Base-by-base conservation (phyloP, 345 rosid genomes). In the Acer campestre region DNA sequence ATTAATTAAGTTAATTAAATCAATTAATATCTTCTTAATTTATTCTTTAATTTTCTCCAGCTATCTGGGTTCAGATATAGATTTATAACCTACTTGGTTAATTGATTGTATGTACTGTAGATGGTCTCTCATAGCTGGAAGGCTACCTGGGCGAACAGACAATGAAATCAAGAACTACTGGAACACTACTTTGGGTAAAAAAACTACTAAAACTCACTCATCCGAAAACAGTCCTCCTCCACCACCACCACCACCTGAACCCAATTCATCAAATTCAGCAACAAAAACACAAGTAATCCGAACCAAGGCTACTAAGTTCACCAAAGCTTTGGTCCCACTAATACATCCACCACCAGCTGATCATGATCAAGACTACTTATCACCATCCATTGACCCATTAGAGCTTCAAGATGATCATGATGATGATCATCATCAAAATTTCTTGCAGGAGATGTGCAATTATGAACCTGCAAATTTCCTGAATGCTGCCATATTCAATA, bases 81-180 rank as follows among this genome's bases (percentile, higher is more conserved):
- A 31, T 31, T 31, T 35, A 10, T 3, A 40, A 31, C 38, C 38
- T 35, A 35, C 38, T 35, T 35, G 6, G 35, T 18, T 62, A 12
- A 70, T 61, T 42, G 46, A 42, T 9, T 42, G 46, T 42, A 11
- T 66, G 2, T 42, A 42, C 10, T 49, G 80, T 59, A 89, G 92
- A 81, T 89, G 92, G 92, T 89, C 92, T 44, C 72, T 89, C 49
- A 89, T 89, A 77, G 92, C 92, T 25, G 92, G 90, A 66, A 85
- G 90, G 80, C 84, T 89, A 70, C 92, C 92, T 42, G 90, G 92
- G 70, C 89, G 92, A 85, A 89, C 92, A 75, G 92, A 89, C 78
- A 89, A 89, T 84, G 92, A 89, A 86, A 89, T 89, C 84, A 89
- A 89, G 74, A 89, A 89, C 71, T 87, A 89, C 18, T 89, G 90